Percentiles rank a stretch among this genome's conserved stretches.
phyloP scores from a whole-genome alignment of 2,329 filamentous ascomycete genomes.

The Pseudogymnoascus sp. region DNA sequence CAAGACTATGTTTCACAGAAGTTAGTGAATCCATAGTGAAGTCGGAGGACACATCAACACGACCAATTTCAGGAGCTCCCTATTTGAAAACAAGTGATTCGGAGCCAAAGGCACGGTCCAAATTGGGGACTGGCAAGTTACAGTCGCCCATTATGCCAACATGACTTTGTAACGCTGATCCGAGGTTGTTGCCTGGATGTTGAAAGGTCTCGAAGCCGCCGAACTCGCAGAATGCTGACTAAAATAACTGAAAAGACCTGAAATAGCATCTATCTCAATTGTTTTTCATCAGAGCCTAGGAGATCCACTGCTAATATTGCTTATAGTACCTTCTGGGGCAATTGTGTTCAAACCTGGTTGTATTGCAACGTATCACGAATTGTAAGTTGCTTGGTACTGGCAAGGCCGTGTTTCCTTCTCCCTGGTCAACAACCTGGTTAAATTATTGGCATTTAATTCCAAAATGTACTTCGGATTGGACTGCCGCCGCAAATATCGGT shows the following conservation, averaged over 20 bases:
- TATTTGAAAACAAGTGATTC: constrained; percentile 37
- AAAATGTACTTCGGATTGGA: not conserved
- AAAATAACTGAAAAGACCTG: constrained; percentile 70
- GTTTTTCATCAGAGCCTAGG: not conserved
- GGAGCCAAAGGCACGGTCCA: constrained; percentile 54
- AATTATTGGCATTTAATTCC: not conserved
- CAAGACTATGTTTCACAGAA: constrained; percentile 25
- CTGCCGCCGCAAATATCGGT: not conserved
- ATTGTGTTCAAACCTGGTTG: not conserved
- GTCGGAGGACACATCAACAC: constrained; percentile 24
- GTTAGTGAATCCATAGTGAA: constrained; percentile 23
- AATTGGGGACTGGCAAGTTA: constrained; percentile 25
- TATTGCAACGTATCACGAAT: not conserved
- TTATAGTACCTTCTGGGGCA: not conserved
- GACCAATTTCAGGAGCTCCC: constrained; percentile 46
- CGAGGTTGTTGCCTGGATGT: not conserved
- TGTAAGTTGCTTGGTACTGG: not conserved
- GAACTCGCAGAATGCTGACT: constrained; percentile 32
- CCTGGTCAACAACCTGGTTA: not conserved
- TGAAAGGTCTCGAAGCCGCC: constrained; percentile 25
- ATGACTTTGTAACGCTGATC: constrained; percentile 17
- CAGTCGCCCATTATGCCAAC: constrained; percentile 2
- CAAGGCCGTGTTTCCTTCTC: not conserved
- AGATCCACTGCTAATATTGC: not conserved
- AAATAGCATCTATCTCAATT: constrained; percentile 33